Percentiles rank a stretch among this genome's conserved stretches.
Conservation (phyloP, 1,284 basidiomycete genomes). For the Irpex sp. region DNA sequence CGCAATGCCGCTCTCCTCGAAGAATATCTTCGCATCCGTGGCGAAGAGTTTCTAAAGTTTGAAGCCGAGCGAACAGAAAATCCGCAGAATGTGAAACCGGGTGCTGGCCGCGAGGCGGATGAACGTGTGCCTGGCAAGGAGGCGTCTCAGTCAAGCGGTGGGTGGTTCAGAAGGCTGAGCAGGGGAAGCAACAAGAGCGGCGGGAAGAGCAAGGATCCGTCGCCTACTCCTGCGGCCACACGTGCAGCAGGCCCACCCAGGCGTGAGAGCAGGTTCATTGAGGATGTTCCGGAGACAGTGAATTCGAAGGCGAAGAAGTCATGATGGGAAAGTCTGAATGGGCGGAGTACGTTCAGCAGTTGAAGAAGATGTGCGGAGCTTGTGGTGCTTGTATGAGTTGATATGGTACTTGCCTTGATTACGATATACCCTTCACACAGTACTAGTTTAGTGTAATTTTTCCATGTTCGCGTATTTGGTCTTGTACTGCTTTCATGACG, state of each 20-base stretch:
- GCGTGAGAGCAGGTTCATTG: constrained; percentile 13
- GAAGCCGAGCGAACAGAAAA: constrained; percentile 32
- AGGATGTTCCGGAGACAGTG: constrained; percentile 6
- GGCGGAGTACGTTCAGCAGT: no score
- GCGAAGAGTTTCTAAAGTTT: constrained; percentile 54
- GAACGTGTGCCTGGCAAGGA: constrained; percentile 29
- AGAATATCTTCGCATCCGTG: constrained; percentile 65
- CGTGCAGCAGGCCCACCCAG: not conserved
- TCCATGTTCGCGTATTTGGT: not conserved
- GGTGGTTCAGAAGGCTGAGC: constrained; percentile 22
- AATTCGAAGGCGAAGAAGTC: not conserved
- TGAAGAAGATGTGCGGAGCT: no score
- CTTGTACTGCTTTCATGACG: no score
- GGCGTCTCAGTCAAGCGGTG: constrained; percentile 2
- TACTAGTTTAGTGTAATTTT: not conserved
- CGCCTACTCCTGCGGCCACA: not conserved
- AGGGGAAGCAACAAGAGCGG: constrained; percentile 7
- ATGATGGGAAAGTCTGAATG: not conserved
- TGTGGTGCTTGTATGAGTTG: no score
- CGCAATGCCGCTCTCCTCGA: constrained; percentile 78
- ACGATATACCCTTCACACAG: not conserved
- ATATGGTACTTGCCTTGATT: no score
- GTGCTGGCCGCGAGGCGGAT: constrained; percentile 36
- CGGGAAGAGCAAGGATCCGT: constrained; percentile 14
- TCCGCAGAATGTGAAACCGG: constrained; percentile 43